These are phyloP conservation scores for Miamiensis avidus DNA, from an alignment of 169 alveolate genomes.

Conservation along the genomic window DNA sequence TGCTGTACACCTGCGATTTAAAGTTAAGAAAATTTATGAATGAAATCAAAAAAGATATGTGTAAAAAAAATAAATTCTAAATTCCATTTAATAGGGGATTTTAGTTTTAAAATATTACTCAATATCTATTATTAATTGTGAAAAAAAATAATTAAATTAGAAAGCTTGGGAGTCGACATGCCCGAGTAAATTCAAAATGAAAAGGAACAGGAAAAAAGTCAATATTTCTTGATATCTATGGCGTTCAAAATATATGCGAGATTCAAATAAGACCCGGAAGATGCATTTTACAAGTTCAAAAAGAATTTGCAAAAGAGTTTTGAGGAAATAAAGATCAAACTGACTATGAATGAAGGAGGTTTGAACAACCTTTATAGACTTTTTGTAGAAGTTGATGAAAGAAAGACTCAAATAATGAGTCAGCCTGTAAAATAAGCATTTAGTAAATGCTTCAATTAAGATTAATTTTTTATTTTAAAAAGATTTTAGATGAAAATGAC, in stretches of 20 bases:
- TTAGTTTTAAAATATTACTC: too few relatives aligned
- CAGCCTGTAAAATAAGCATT: background rate
- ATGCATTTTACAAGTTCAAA: background rate
- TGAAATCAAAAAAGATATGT: background rate
- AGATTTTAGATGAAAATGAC: background rate
- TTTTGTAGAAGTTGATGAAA: background rate
- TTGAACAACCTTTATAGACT: background rate
- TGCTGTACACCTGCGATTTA: background rate
- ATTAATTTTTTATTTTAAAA: too few relatives aligned
- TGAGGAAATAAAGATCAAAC: too few relatives aligned
- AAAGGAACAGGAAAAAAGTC: background rate
- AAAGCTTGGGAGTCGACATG: background rate
- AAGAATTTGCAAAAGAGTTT: too few relatives aligned
- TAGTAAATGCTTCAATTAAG: too few relatives aligned
- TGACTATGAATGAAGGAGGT: background rate
- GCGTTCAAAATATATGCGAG: background rate
- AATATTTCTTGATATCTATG: too few relatives aligned
- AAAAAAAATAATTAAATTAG: too few relatives aligned
- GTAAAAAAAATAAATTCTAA: background rate
- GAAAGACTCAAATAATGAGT: background rate
- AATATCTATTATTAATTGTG: too few relatives aligned
- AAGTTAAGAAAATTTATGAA: background rate
- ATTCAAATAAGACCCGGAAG: background rate
- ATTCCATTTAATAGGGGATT: too few relatives aligned
- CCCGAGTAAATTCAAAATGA: background rate